Conservation (phyloP, 495 filamentous ascomycete species). For the Lasiosphaeriaceae sp. region DNA sequence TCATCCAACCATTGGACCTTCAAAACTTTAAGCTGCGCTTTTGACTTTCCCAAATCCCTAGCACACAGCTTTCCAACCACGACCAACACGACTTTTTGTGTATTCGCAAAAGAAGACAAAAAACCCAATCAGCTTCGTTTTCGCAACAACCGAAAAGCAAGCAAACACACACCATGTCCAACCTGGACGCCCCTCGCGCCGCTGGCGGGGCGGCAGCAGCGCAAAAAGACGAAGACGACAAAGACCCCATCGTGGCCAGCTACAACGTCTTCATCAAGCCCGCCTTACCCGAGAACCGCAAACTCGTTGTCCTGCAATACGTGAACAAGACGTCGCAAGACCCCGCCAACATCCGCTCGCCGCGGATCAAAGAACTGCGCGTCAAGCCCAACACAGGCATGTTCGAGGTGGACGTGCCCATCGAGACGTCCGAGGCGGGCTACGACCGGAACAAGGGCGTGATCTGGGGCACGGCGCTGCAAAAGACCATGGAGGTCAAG, state of each 20-base stretch:
- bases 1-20: no score
- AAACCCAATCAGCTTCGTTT: background rate
- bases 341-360: slow-evolving; percentile 24
- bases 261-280: slow-evolving; percentile 49
- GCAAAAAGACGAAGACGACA: slow-evolving; percentile 23
- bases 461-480: slow-evolving; percentile 39
- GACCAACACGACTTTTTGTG: no score
- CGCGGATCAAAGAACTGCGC: slow-evolving; percentile 35
- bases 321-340: slow-evolving; percentile 35
- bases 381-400: slow-evolving; percentile 43
- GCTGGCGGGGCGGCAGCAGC: background rate
- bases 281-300: slow-evolving; percentile 33
- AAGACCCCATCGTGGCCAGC: slow-evolving; percentile 45
- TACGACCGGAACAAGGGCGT: slow-evolving; percentile 48
- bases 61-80: no score
- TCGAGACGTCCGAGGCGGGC: slow-evolving; percentile 29
- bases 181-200: background rate
- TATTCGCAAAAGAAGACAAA: no score
- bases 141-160: background rate
- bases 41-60: no score
- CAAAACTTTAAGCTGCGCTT: no score
- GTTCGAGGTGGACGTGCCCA: slow-evolving; percentile 46
- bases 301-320: slow-evolving; percentile 43
- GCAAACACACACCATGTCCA: background rate
- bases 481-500: slow-evolving; percentile 39